Base-by-base conservation (phyloP, 441 rosid species). In the Aquilaria agallochum region DNA sequence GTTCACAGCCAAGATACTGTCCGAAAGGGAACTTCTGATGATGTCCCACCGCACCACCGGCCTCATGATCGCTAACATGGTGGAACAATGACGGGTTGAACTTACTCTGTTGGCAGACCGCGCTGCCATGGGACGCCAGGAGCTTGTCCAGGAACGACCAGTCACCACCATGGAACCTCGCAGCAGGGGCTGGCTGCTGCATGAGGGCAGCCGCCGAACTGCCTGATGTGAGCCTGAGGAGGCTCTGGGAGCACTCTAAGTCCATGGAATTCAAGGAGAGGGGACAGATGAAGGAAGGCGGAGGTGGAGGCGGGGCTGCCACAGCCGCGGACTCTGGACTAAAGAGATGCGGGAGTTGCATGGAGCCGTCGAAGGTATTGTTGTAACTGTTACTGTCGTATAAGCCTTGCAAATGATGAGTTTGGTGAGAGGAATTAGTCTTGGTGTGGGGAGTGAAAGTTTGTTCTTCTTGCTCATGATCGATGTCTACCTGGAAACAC, bases 121-220 rank as follows among this genome's bases (percentile, higher is more conserved):
- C 49, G 51, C 8, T 59, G 69, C 42, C 9, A 9, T 80, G 86
- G 53, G 82, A 74, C 7, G 84, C 80, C 15, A 86, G 84, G 49
- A 86, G 87, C 84, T 83, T 86, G 75, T 83, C 92, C 56, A 86
- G 74, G 67, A 86, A 81, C 2, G 84, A 81, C 92, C 92, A 86
- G 62, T 86, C 92, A 15, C 74, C 76, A 14, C 78, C 82, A 31
- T 63, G 67, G 50, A 68, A 70, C 52, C 76, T 71, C 60, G 68
- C 14, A 71, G 76, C 44, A 68, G 82, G 45, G 45, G 44, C 49
- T 14, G 55, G 10, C 40, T 73, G 82, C 51, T 55, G 44, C 55
- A 13, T 47, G 31, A 55, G 50, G 45, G 55, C 31, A 5, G 59
- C 33, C 33, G 72, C 73, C 2, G 62, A 32, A 15, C 64, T 56